Evolutionary conservation across 345 rosid species (phyloP).

Genomic region (Brassica cretica): DNA sequence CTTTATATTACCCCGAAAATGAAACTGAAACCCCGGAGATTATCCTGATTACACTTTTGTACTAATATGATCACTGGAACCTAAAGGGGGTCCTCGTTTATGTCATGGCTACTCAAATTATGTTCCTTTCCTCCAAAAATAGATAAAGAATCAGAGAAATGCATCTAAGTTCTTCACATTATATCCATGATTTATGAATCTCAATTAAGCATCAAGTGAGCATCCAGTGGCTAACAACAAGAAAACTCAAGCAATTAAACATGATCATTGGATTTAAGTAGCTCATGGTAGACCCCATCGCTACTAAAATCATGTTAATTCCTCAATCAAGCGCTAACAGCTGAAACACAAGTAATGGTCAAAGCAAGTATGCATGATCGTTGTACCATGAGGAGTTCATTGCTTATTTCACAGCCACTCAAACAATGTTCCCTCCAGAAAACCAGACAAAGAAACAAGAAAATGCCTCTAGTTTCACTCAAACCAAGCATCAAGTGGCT

Average conservation of each 20-base stretch:
- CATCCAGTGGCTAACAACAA: not conserved
- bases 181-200: not conserved
- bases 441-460: not conserved
- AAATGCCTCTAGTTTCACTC: not conserved
- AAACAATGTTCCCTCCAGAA: not conserved
- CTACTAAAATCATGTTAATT: no score
- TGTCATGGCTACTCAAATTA: conserved; percentile 4
- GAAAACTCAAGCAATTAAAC: not conserved
- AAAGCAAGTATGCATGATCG: not conserved
- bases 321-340: no score
- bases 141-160: not conserved
- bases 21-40: not conserved
- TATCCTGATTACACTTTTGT: not conserved
- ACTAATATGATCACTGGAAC: not conserved
- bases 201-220: not conserved
- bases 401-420: not conserved
- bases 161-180: not conserved
- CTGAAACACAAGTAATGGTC: no score
- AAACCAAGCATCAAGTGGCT: not conserved
- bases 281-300: no score
- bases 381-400: not conserved
- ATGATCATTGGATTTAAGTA: not conserved
- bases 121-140: not conserved
- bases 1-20: not conserved
- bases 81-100: not conserved